A percentile compares a stretch with the other conserved stretches of the same genome.
Conservation (phyloP, 192 early-diverging fungal species). For the Geranomyces variabilis region DNA sequence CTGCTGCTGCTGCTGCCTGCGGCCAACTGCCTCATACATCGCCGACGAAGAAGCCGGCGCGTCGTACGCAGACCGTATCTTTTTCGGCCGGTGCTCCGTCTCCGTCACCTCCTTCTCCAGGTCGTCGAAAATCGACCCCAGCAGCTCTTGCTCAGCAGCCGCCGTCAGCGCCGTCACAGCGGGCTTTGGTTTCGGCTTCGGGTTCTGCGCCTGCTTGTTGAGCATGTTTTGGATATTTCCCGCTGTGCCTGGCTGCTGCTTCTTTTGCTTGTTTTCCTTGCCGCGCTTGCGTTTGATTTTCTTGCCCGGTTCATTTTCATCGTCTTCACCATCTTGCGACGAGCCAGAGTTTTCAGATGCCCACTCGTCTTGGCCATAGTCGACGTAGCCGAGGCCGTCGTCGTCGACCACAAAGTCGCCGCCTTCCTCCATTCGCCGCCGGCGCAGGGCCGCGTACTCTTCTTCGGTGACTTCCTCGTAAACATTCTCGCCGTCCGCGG, state of each 20-base stretch:
- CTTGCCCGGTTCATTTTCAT: conserved; percentile 37
- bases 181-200: conserved; percentile 24
- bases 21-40: neutral
- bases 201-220: conserved; percentile 41
- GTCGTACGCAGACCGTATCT: conserved; percentile 6
- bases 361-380: conserved; percentile 58
- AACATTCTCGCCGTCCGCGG: conserved; percentile 44
- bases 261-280: conserved; percentile 36
- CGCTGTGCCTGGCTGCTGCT: conserved; percentile 15
- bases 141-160: conserved; percentile 37
- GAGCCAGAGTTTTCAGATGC: conserved; percentile 52
- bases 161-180: conserved; percentile 11
- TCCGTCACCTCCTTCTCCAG: conserved; percentile 31
- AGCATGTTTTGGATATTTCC: conserved; percentile 47
- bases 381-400: conserved; percentile 61
- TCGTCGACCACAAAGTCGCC: conserved; percentile 71
- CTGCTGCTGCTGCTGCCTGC: neutral
- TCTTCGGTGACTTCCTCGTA: conserved; percentile 58
- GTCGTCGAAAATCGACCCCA: conserved; percentile 47
- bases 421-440: conserved; percentile 38
- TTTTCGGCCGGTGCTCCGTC: conserved; percentile 15
- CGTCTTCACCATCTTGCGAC: conserved; percentile 56
- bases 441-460: conserved; percentile 41
- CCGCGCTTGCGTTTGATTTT: conserved; percentile 39
- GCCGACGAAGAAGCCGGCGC: neutral